Evolutionary conservation across 306 rosid genomes (phyloP).

Genomic region (Pyrus pyrifolia): DNA sequence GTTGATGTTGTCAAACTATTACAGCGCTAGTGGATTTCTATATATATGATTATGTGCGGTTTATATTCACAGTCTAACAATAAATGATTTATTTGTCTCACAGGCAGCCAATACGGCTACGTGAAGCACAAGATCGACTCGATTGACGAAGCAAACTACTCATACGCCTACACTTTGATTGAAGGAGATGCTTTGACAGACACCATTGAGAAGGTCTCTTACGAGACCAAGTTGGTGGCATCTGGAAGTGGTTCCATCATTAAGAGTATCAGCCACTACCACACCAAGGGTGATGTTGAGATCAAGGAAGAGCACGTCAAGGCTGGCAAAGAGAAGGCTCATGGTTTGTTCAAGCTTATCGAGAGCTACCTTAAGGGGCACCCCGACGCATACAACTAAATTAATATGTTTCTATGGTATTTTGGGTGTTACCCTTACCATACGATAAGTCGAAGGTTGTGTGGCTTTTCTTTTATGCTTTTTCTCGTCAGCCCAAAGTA

Average conservation of each 20-base stretch:
- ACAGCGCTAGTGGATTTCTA: not conserved
- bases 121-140: slow-evolving; percentile 34
- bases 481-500: not conserved
- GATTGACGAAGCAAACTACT: slow-evolving; percentile 23
- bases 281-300: slow-evolving; percentile 26
- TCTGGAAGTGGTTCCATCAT: slow-evolving; percentile 37
- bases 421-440: not conserved
- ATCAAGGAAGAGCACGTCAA: slow-evolving; percentile 26
- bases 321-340: slow-evolving; percentile 32
- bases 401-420: not conserved
- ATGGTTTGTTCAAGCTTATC: slow-evolving; percentile 33
- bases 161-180: slow-evolving; percentile 29
- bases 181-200: slow-evolving; percentile 43
- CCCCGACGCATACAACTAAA: slow-evolving; percentile 33
- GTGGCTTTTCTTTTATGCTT: not conserved
- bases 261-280: slow-evolving; percentile 28
- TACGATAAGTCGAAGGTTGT: not conserved
- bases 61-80: not conserved
- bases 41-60: not conserved
- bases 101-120: slow-evolving; percentile 25
- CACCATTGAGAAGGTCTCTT: slow-evolving; percentile 29
- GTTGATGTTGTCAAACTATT: not conserved
- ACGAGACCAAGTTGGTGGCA: slow-evolving; percentile 33
- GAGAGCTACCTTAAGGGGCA: slow-evolving; percentile 35
- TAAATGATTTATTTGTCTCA: not conserved